These are phyloP conservation scores for Trichosporon sp. DNA, from an alignment of 1,284 basidiomycete species.

Conservation along the genomic window DNA sequence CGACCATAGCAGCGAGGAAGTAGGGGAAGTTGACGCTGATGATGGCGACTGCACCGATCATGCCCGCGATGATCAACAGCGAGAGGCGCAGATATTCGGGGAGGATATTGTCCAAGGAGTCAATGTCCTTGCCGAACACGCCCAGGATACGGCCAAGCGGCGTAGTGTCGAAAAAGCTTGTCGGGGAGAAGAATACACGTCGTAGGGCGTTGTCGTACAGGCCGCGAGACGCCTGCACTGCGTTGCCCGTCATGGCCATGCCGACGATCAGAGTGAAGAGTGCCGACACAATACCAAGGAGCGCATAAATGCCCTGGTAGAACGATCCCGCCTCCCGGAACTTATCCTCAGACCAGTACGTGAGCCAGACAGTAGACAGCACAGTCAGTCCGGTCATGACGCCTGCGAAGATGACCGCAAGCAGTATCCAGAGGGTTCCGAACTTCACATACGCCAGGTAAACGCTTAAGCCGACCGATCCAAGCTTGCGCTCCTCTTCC, in stretches of 20 bases:
- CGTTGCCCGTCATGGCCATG: conserved; percentile 52
- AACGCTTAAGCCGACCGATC: conserved; percentile 61
- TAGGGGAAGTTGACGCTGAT: conserved; percentile 66
- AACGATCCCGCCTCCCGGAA: conserved; percentile 47
- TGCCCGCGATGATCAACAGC: conserved; percentile 30
- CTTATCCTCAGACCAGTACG: conserved; percentile 64
- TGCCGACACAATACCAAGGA: conserved; percentile 54
- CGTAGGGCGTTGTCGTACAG: conserved; percentile 56
- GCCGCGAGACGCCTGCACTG: conserved; percentile 58
- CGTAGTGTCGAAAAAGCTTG: conserved; percentile 65
- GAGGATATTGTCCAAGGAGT: conserved; percentile 66
- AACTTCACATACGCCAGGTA: conserved; percentile 64
- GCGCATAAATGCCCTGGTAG: conserved; percentile 68
- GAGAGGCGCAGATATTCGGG: conserved; percentile 61
- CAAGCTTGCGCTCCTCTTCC: conserved; percentile 54
- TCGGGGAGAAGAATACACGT: conserved; percentile 63
- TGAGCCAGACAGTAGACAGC: conserved; percentile 51
- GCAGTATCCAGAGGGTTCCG: conserved; percentile 56
- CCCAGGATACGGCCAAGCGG: conserved; percentile 61
- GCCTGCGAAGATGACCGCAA: conserved; percentile 56
- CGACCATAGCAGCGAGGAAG: conserved; percentile 52
- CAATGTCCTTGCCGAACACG: conserved; percentile 57
- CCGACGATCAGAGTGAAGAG: conserved; percentile 62
- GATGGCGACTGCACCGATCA: conserved; percentile 58
- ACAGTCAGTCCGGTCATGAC: conserved; percentile 50